These are phyloP conservation scores for Xenosphaeropsis pyriputrescens DNA, from an alignment of 2,329 filamentous ascomycete genomes.

Conservation along the genomic window DNA sequence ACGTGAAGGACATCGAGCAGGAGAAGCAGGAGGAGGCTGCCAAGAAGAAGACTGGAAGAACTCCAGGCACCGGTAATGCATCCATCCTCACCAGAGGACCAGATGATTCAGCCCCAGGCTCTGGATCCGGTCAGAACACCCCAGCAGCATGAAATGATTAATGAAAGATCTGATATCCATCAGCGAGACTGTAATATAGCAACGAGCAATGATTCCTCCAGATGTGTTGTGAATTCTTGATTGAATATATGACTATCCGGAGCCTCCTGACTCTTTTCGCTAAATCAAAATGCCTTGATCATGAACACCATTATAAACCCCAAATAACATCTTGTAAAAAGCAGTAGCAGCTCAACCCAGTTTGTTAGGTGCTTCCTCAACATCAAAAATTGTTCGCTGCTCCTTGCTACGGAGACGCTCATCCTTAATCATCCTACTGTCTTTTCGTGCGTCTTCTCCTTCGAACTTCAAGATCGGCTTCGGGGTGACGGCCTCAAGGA, in stretches of 20 bases:
- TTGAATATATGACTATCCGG: conserved; percentile 1
- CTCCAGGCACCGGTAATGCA: conserved; percentile 53
- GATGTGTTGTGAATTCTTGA: conserved; percentile 1
- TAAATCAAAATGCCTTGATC: conserved; percentile 11
- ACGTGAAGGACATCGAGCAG: conserved; percentile 97
- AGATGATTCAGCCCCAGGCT: conserved; percentile 16
- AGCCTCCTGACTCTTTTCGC: conserved; percentile 8
- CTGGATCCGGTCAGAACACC: conserved; percentile 7
- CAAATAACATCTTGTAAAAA: too few relatives aligned
- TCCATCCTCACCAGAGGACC: conserved; percentile 57
- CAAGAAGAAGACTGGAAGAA: conserved; percentile 81
- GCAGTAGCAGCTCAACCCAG: conserved; percentile 41
- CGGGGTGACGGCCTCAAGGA: conserved; percentile 76
- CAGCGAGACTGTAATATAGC: conserved; percentile 15
- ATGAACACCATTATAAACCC: too few relatives aligned
- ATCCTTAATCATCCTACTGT: conserved; percentile 86
- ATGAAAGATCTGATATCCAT: too few relatives aligned
- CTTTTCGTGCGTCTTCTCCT: conserved; percentile 76
- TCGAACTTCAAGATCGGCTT: conserved; percentile 76
- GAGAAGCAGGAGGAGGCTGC: conserved; percentile 99
- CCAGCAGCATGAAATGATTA: too few relatives aligned
- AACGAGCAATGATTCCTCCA: conserved; percentile 15
- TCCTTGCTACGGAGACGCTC: conserved; percentile 52
- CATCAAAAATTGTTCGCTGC: conserved; percentile 57
- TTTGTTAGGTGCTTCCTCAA: conserved; percentile 59